These are phyloP conservation scores for Powellomyces hirtus DNA, from an alignment of 192 early-diverging fungal species.

Conservation along the genomic window DNA sequence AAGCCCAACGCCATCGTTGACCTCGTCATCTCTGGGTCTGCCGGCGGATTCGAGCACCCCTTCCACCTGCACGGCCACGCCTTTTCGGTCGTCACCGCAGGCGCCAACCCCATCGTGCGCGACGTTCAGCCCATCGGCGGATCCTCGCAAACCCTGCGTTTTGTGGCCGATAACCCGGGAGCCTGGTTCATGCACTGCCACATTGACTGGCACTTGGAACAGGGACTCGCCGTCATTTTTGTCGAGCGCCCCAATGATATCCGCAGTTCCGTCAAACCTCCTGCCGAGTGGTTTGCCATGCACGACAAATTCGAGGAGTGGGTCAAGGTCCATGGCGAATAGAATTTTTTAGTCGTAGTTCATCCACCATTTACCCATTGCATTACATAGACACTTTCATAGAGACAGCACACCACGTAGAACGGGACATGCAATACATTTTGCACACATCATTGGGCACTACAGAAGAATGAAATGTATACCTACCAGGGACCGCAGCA, in stretches of 20 bases:
- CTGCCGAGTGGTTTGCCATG: not conserved
- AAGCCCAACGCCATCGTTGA: slow-evolving; percentile 63
- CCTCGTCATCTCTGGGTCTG: slow-evolving; percentile 69
- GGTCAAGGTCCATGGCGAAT: too few relatives aligned
- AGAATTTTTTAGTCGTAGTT: too few relatives aligned
- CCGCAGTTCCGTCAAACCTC: slow-evolving; percentile 8
- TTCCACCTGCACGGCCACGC: slow-evolving; percentile 86
- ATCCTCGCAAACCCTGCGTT: slow-evolving; percentile 63
- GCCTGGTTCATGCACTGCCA: slow-evolving; percentile 87
- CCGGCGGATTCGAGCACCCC: slow-evolving; percentile 62
- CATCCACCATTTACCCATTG: too few relatives aligned
- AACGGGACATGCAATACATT: too few relatives aligned
- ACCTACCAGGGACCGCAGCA: too few relatives aligned
- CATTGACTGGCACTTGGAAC: slow-evolving; percentile 72
- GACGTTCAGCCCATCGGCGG: slow-evolving; percentile 69
- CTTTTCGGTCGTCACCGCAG: slow-evolving; percentile 65
- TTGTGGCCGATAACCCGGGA: slow-evolving; percentile 78
- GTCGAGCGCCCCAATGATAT: slow-evolving; percentile 71
- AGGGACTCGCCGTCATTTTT: slow-evolving; percentile 69
- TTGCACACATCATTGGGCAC: too few relatives aligned
- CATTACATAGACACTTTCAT: too few relatives aligned
- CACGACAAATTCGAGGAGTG: not conserved
- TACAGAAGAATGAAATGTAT: too few relatives aligned
- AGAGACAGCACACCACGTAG: too few relatives aligned
- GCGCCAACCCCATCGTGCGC: slow-evolving; percentile 63